Evolutionary conservation across 768 basidiomycete species (phyloP).

Genomic region (Lyophyllum semitale): DNA sequence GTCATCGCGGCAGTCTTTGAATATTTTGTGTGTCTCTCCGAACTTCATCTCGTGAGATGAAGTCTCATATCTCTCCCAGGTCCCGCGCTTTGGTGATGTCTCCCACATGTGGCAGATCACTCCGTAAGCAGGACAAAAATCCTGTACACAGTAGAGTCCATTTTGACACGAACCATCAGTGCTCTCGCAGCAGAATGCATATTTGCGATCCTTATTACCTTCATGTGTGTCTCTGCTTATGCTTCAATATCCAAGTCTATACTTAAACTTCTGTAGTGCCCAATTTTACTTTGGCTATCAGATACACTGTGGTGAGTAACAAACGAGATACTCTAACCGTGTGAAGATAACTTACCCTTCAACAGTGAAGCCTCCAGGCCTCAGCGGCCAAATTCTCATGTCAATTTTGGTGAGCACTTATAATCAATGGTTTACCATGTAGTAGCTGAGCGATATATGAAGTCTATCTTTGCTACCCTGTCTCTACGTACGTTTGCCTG

Average conservation of each 20-base stretch:
- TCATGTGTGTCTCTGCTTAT: neutral
- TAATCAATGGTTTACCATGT: neutral
- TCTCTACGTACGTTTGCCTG: neutral
- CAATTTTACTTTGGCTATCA: neutral
- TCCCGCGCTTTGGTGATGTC: neutral
- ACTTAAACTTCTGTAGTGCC: neutral
- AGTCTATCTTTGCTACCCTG: neutral
- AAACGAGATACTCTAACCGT: neutral
- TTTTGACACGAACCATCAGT: neutral
- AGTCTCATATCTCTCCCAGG: neutral
- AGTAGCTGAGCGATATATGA: neutral
- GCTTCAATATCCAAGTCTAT: neutral
- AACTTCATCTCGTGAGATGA: neutral
- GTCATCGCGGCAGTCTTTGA: neutral
- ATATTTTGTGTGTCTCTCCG: neutral
- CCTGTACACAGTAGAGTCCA: neutral
- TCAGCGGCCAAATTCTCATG: neutral
- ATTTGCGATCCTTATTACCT: neutral
- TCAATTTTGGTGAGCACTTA: neutral
- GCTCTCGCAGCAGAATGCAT: neutral
- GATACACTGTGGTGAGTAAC: neutral
- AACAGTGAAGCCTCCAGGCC: neutral
- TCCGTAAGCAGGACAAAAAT: neutral
- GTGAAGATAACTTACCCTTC: neutral
- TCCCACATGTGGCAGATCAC: neutral